These are phyloP conservation scores for Leccinum huronense DNA, from an alignment of 1,284 basidiomycete species.

Conservation along the genomic window DNA sequence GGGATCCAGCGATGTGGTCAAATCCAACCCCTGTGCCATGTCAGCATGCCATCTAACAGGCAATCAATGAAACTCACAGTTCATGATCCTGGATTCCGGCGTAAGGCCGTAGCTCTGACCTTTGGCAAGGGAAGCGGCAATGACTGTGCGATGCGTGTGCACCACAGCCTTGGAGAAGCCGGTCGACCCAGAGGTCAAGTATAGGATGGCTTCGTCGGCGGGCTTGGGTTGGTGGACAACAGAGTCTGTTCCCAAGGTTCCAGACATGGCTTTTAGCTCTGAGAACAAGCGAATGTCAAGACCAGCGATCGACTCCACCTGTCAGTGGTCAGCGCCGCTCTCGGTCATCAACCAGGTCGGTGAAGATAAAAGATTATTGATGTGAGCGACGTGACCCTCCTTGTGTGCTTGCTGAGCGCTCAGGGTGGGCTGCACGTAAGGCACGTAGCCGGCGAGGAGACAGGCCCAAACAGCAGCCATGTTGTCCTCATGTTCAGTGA, in stretches of 20 bases:
- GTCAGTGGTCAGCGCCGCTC: constrained; percentile 25
- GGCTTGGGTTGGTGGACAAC: constrained; percentile 17
- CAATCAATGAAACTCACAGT: constrained; percentile 24
- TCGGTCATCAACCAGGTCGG: constrained; percentile 34
- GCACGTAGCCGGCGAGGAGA: not conserved
- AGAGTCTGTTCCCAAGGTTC: constrained; percentile 13
- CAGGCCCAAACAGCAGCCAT: not conserved
- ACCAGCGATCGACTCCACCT: constrained; percentile 29
- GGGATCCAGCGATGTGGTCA: constrained; percentile 37
- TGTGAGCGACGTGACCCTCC: constrained; percentile 30
- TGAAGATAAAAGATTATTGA: constrained; percentile 29
- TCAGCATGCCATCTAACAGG: constrained; percentile 2
- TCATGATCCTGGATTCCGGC: constrained; percentile 30
- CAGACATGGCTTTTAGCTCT: constrained; percentile 22
- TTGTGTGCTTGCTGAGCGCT: constrained; percentile 36
- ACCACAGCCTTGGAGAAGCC: constrained; percentile 32
- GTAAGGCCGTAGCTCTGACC: constrained; percentile 28
- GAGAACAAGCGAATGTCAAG: constrained; percentile 31
- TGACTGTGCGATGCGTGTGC: constrained; percentile 26
- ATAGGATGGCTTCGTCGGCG: constrained; percentile 29
- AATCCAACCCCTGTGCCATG: constrained; percentile 27
- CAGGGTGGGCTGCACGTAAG: constrained; percentile 32
- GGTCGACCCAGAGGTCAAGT: constrained; percentile 30
- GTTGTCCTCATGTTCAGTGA: not conserved
- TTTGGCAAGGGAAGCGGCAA: constrained; percentile 30